Base-by-base conservation (phyloP, 139 green algal species). In the Raphidocelis subcapitata region DNA sequence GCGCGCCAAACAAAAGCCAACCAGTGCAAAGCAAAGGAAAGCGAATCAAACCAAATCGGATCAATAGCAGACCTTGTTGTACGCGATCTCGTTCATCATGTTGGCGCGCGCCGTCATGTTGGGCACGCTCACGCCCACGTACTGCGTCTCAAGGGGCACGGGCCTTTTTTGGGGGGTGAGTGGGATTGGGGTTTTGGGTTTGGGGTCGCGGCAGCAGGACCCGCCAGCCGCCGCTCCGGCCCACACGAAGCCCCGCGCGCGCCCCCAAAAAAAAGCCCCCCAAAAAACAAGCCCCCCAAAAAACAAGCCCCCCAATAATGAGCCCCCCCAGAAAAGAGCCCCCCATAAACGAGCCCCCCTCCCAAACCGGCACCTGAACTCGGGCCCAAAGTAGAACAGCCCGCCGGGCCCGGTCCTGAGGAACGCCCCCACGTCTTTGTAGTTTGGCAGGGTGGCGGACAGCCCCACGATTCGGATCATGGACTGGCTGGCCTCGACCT, bases 391-490 rank as follows among this genome's bases (percentile, higher is more conserved):
- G 76, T 96, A 88, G 84, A 99, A 99, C 5, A 99, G 85, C 20
- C 95, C 94, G 47, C 77, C 82, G 36, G 75, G 26, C 67, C 74
- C 79, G 49, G 81, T 73, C 1, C 72, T 84, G 44, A 99, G 85
- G 81, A 99, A 99, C 18, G 81, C 68, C 0, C 83, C 94, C 41
- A 99, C 96, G 77, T 99, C 94, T 56, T 86, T 81, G 84, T 97
- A 97, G 86, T 99, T 99, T 56, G 96, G 96, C 62, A 99, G 89
- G 2, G 96, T 99, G 33, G 96, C 96, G 1, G 90, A 97, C 28
- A 99, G 88, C 20, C 96, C 96, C 72, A 99, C 94, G 49, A 99
- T 96, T 68, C 96, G 91, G 76, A 99, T 99, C 94, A 99, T 98
- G 81, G 67, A 88, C 86, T 99, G 95, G 29, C 85, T 92, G 33